phyloP scores from a whole-genome alignment of 2,329 filamentous ascomycete genomes.

The Diplodia sapinea region DNA sequence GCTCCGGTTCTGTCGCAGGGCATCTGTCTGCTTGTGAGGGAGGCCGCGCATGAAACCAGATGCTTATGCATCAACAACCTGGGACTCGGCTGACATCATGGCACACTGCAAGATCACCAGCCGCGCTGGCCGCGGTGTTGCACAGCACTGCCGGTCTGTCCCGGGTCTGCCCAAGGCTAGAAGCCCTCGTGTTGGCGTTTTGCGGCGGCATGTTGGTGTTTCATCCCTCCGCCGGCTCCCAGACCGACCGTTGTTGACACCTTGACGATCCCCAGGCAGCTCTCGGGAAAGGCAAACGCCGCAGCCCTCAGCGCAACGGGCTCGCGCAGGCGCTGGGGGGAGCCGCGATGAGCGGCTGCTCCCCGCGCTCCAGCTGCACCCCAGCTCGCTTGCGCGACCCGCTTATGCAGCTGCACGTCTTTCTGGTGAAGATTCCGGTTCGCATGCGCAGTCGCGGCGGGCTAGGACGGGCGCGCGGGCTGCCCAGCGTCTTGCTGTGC shows the following conservation, averaged over 20 bases:
- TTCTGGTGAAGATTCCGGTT: conserved; percentile 28
- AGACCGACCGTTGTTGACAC: background rate
- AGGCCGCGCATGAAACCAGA: conserved; percentile 5
- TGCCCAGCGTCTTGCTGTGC: conserved; percentile 11
- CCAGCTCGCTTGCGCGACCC: conserved; percentile 28
- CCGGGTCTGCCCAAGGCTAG: conserved; percentile 6
- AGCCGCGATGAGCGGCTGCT: conserved; percentile 13
- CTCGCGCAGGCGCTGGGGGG: background rate
- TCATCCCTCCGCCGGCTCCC: background rate
- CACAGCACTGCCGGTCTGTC: background rate
- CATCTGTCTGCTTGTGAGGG: conserved; percentile 8
- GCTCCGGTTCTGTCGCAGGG: conserved; percentile 1
- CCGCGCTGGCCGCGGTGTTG: conserved; percentile 5
- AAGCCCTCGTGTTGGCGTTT: conserved; percentile 13
- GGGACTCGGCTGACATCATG: conserved; percentile 1
- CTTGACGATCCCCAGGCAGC: background rate
- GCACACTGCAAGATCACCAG: background rate
- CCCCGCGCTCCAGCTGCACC: conserved; percentile 19
- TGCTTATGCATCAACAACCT: background rate
- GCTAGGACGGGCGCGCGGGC: conserved; percentile 21
- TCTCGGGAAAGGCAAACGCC: background rate
- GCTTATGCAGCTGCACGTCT: conserved; percentile 24
- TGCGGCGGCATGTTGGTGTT: conserved; percentile 11
- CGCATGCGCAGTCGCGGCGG: conserved; percentile 15
- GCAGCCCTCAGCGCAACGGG: background rate